Evolutionary conservation across 441 rosid species (phyloP).

Genomic region (Mallotus repandus): DNA sequence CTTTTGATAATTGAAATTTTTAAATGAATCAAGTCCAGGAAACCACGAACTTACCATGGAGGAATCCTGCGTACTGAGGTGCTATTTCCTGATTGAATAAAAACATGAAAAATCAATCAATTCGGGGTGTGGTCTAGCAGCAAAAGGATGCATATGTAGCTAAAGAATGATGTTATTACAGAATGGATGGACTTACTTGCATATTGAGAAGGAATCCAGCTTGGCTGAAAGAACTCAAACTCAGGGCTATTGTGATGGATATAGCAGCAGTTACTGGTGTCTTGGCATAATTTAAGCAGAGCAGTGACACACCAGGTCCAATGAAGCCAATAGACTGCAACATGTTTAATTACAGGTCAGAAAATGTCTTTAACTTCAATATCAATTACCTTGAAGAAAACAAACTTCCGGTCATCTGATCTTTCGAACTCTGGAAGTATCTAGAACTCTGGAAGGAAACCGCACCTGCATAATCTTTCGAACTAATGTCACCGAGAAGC

Average conservation of each 20-base stretch:
- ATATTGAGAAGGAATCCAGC: conserved; percentile 96
- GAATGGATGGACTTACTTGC: conserved; percentile 51
- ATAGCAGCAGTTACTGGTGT: conserved; percentile 67
- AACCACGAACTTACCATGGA: conserved; percentile 55
- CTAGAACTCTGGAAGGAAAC: neutral
- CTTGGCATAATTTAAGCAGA: conserved; percentile 71
- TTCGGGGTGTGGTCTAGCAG: neutral
- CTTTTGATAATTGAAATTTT: too few species aligned
- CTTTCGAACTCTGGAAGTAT: rapidly evolving
- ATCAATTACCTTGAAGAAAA: too few species aligned
- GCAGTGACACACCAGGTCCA: conserved; percentile 80
- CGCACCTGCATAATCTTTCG: conserved; percentile 93
- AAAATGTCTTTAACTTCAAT: neutral
- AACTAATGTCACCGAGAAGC: conserved; percentile 67
- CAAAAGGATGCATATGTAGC: too few species aligned
- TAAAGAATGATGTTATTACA: neutral
- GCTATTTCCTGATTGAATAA: conserved; percentile 65
- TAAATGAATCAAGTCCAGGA: neutral
- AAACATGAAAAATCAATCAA: neutral
- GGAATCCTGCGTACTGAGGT: conserved; percentile 79
- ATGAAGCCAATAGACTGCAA: conserved; percentile 83
- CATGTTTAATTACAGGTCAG: conserved; percentile 1
- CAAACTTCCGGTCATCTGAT: too few species aligned
- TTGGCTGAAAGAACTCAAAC: conserved; percentile 96
- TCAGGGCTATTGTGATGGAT: conserved; percentile 64